Evolutionary conservation across 2,329 filamentous ascomycete genomes (phyloP).

Genomic region (Calonectria pauciramosa): DNA sequence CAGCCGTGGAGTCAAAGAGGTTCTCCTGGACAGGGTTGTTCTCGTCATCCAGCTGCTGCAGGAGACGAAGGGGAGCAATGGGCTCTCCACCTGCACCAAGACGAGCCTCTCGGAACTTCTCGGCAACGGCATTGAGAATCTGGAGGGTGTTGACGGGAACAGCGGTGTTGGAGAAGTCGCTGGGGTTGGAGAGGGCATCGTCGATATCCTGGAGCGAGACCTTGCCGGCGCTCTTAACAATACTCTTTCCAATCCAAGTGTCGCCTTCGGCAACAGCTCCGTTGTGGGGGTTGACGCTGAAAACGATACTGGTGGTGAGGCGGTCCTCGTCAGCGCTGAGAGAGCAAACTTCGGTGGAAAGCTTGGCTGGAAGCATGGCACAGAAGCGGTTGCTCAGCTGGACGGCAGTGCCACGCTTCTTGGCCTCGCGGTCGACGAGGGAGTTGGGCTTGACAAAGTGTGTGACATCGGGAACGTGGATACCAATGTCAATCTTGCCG

Average conservation of each 20-base stretch:
- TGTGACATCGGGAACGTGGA: conserved; percentile 94
- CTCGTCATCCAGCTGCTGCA: conserved; percentile 97
- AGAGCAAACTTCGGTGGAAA: conserved; percentile 90
- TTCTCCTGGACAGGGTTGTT: conserved; percentile 97
- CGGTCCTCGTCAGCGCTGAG: conserved; percentile 89
- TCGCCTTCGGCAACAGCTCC: conserved; percentile 86
- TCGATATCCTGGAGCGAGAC: conserved; percentile 90
- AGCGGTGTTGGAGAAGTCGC: conserved; percentile 73
- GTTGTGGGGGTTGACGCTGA: conserved; percentile 87
- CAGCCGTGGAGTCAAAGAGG: conserved; percentile 90
- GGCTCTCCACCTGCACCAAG: conserved; percentile 84
- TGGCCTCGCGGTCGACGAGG: conserved; percentile 94
- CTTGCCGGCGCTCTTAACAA: conserved; percentile 93
- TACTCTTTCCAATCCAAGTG: conserved; percentile 92
- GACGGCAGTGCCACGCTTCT: conserved; percentile 96
- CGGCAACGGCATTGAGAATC: conserved; percentile 83
- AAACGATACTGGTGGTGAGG: conserved; percentile 92
- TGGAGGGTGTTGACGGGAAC: conserved; percentile 83
- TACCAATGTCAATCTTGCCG: conserved; percentile 91
- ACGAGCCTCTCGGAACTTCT: conserved; percentile 91
- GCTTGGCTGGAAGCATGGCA: conserved; percentile 88
- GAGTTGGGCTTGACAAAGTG: conserved; percentile 98
- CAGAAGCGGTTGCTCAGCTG: conserved; percentile 91
- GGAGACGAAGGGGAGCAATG: conserved; percentile 86
- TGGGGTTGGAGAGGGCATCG: conserved; percentile 76